A percentile compares a stretch with the other conserved stretches of the same genome.
Conservation (phyloP, 2,329 filamentous ascomycete species). For the Phialophora expanda region DNA sequence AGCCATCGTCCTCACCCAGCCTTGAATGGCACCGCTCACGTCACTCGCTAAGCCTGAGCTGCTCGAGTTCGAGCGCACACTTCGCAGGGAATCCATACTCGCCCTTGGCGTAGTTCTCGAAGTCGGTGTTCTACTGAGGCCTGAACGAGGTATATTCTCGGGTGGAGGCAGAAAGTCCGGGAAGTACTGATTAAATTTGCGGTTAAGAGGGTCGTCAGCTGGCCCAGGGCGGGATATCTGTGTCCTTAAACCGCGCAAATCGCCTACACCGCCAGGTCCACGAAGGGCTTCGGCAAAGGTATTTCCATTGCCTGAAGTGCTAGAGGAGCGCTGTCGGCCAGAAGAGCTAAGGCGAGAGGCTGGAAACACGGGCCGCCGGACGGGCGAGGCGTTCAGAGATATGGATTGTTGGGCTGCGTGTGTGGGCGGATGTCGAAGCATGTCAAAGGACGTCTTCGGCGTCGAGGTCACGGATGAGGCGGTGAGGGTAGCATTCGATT, state of each 20-base stretch:
- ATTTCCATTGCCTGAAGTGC: constrained; percentile 42
- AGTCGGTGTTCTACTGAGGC: constrained; percentile 21
- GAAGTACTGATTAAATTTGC: constrained; percentile 81
- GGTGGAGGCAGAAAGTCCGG: constrained; percentile 69
- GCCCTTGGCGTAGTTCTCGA: constrained; percentile 47
- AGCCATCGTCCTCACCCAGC: constrained; percentile 82
- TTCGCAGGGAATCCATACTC: constrained; percentile 53
- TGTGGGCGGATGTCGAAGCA: constrained; percentile 41
- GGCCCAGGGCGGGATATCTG: constrained; percentile 64
- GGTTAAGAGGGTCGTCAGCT: constrained; percentile 81
- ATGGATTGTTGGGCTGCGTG: constrained; percentile 42
- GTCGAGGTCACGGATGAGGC: constrained; percentile 49
- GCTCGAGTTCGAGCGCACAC: constrained; percentile 45
- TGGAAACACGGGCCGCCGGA: constrained; percentile 43
- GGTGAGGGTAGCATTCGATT: constrained; percentile 71
- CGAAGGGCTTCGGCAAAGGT: constrained; percentile 68
- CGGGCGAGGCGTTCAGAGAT: constrained; percentile 44
- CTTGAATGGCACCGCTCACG: constrained; percentile 84
- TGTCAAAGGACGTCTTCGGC: constrained; percentile 39
- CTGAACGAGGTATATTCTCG: constrained; percentile 45
- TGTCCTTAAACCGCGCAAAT: constrained; percentile 72
- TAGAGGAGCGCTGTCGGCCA: constrained; percentile 39
- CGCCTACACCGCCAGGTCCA: constrained; percentile 86
- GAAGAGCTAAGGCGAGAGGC: constrained; percentile 38
- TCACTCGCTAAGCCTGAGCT: constrained; percentile 68